Evolutionary conservation across 805 yeast species (phyloP), one percentile per base, ranked within the genome.

Genomic region (Yarrowia phangngaensis): DNA sequence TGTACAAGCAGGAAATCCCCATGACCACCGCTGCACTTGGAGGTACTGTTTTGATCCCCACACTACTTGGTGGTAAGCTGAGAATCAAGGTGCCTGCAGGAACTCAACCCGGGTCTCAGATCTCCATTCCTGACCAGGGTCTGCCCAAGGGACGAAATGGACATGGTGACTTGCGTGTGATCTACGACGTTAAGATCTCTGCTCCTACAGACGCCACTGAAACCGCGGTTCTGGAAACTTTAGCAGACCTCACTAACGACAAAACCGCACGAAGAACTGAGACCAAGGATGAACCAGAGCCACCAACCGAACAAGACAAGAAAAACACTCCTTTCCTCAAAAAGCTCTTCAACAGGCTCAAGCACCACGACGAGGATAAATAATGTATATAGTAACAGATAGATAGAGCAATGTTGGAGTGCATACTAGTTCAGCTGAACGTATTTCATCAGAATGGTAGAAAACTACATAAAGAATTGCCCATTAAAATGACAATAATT

Each of bases 1-100:
- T 83, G 51, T 75, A 78, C 59, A 71, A 73, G 20, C 78, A 80
- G 36, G 78, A 79, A 33, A 79, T 92, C 46, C 84, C 92, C 38
- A 84, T 87, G 79, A 92, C 98, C 1, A 92, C 98, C 0, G 98
- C 98, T 1, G 88, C 96, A 0, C 71, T 92, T 34, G 99, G 99
- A 53, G 99, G 99, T 28, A 79, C 78, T 34, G 75, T 92, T 16
- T 78, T 82, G 40, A 77, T 92, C n/a, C 97, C 97, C 24, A 90
- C 98, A 0, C 75, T 92, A 20, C 86, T 80, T 54, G 97, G 94
- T 4, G 75, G 75, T 30, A 74, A 74, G 26, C 70, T 94, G 45
- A 83, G 87, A 64, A 67, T 92, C 50, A 85, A 79, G 65, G 81
- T 92, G 9, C 80, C 94, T 45, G 69, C 84, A 0, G 97, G 96